Evolutionary conservation across 768 basidiomycete genomes (phyloP), one percentile per base, ranked within the genome.

Genomic region (Podaxis rugospora): DNA sequence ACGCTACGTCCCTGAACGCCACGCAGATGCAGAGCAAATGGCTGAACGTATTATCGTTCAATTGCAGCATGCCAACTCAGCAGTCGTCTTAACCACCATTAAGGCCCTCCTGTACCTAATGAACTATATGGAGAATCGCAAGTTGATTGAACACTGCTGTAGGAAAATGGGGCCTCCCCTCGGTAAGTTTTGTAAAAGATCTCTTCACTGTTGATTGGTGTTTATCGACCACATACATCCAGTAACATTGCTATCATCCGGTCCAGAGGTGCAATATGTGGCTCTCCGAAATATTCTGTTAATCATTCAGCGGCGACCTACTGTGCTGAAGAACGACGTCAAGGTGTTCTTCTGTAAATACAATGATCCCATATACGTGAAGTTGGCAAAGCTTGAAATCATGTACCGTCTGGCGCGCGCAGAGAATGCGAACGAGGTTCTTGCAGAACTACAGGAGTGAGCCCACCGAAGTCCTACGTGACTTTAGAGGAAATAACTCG

Each of bases 291-390:
- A 99, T 69, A 98, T 99, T 70, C 81, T 98, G 52, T 83, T 99
- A 51, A 97, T 99, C 71, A 95, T 99, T 64, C 97, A 98, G 76
- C 85, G 96, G 51, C 83, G 97, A 32, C 95, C 97, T 2, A 74
- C 87, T 11, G 93, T 99, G 35, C 78, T 99, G 44, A 92, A 92
- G 75, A 97, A 97, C 74, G 97, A 98, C 70, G 96, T 99, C 69
- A 94, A 94, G 68, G 95, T 98, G 13, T 98, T 99, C 77, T 99
- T 99, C 76, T 98, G 95, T 90, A 98, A 99, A 75, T 99, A 98
- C 74, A 98, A 98, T 71, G 97, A 98, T 68, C 97, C 97, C 2
- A 97, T 98, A 66, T 99, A 98, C 71, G 93, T 98, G 72, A 98
- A 99, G 72, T 82, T 99, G 32, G 96, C 95, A 53, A 98, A 99